Percentiles rank a stretch among this genome's conserved stretches.
These are phyloP conservation scores for Groenewaldozyma salmanticensis DNA, from an alignment of 805 yeast species.

Conservation along the genomic window DNA sequence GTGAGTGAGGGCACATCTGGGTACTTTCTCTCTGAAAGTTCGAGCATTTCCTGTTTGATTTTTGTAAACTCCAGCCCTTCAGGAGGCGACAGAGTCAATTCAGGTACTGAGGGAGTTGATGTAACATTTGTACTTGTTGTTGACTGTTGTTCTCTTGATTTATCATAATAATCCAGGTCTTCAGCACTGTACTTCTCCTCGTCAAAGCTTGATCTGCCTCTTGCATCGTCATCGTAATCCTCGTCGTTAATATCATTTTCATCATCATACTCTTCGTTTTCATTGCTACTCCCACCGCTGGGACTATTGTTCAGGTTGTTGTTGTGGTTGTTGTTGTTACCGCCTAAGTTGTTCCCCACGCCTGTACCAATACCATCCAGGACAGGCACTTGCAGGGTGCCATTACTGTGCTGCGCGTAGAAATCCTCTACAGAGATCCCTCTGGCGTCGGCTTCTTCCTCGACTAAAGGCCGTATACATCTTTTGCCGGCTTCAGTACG, in stretches of 20 bases:
- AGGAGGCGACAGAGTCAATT: not conserved
- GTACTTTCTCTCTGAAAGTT: too few relatives aligned
- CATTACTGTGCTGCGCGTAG: not conserved
- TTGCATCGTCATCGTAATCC: not conserved
- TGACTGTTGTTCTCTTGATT: too few relatives aligned
- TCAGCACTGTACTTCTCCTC: too few relatives aligned
- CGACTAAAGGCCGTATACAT: conserved; percentile 57
- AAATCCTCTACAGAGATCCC: not conserved
- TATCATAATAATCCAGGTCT: too few relatives aligned
- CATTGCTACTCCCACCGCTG: not conserved
- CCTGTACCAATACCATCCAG: too few relatives aligned
- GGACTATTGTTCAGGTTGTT: not conserved
- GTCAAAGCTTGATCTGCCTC: too few relatives aligned
- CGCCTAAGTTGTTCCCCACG: too few relatives aligned
- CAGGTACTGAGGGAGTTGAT: not conserved
- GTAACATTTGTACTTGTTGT: too few relatives aligned
- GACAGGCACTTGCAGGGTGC: not conserved
- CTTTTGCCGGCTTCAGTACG: conserved; percentile 65
- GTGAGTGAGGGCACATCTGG: not conserved
- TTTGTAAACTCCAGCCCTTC: not conserved
- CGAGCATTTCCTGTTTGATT: not conserved
- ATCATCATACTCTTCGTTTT: not conserved
- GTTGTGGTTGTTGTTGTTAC: too few relatives aligned
- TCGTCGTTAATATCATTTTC: not conserved
- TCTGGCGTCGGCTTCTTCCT: conserved; percentile 33